A percentile compares a stretch with the other conserved stretches of the same genome.
Evolutionary conservation across 352 stramenopile species (phyloP).

Genomic region (Phytophthora hibernalis): DNA sequence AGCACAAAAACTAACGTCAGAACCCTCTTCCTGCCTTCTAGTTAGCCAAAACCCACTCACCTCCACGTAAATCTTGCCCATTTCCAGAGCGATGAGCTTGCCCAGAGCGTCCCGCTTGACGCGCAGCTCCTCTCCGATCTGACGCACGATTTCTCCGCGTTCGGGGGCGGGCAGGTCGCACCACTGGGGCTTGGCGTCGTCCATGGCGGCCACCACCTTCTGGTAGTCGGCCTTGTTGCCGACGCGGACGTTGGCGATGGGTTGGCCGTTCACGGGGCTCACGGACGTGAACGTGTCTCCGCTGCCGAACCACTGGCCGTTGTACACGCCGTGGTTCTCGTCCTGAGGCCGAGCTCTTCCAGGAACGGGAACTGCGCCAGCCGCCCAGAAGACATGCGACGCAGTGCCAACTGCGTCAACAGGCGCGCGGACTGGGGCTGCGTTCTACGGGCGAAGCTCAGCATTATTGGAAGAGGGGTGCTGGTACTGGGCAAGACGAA

Average conservation of each 20-base stretch:
- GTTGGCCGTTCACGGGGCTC: constrained; percentile 83
- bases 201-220: constrained; percentile 82
- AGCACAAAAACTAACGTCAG: constrained; percentile 12
- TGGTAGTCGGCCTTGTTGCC: constrained; percentile 89
- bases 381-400: constrained; percentile 29
- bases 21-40: not conserved
- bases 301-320: constrained; percentile 88
- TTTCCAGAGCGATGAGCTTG: constrained; percentile 92
- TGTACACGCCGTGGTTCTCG: constrained; percentile 88
- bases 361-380: constrained; percentile 76
- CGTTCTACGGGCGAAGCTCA: constrained; percentile 30
- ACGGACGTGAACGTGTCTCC: constrained; percentile 84
- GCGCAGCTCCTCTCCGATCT: constrained; percentile 91
- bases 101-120: constrained; percentile 91
- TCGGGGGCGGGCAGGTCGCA: constrained; percentile 83
- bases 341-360: constrained; percentile 79
- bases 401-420: constrained; percentile 29
- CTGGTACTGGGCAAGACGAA: not conserved
- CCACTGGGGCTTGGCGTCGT: constrained; percentile 87
- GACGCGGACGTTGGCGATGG: constrained; percentile 84
- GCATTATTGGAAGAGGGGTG: constrained; percentile 32
- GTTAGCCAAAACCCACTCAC: constrained; percentile 26
- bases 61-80: constrained; percentile 95
- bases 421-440: constrained; percentile 16
- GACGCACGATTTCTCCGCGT: constrained; percentile 92